These are phyloP conservation scores for Tetrastigma voinierianum DNA, from an alignment of 164 flowering plant genomes.

Conservation along the genomic window DNA sequence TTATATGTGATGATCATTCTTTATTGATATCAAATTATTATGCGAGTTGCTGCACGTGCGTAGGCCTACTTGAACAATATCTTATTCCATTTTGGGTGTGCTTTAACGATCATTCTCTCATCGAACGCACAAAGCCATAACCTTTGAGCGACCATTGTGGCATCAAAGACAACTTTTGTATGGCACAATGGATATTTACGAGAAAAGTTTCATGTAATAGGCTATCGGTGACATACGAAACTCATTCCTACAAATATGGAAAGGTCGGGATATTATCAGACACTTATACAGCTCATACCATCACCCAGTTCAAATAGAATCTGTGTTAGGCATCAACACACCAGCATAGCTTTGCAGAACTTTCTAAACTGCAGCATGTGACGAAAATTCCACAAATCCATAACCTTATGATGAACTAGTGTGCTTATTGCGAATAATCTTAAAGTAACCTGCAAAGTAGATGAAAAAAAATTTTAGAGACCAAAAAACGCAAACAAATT, in stretches of 20 bases:
- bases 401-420: conserved; percentile 90
- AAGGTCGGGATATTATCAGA: conserved; percentile 77
- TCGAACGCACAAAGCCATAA: conserved; percentile 97
- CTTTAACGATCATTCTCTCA: conserved; percentile 82
- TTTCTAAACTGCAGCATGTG: conserved; percentile 83
- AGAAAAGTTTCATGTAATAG: conserved; percentile 81
- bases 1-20: conserved; percentile 63
- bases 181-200: conserved; percentile 81
- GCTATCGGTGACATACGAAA: conserved; percentile 87
- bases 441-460: conserved; percentile 56
- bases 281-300: conserved; percentile 85
- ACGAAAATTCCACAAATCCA: conserved; percentile 88
- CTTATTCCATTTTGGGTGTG: conserved; percentile 90
- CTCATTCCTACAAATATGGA: conserved; percentile 97
- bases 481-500: too few relatives aligned
- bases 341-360: conserved; percentile 65
- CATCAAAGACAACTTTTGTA: conserved; percentile 95
- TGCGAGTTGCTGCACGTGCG: conserved; percentile 95
- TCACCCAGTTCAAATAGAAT: conserved; percentile 91
- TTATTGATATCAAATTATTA: conserved; percentile 79
- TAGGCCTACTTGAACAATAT: conserved; percentile 86
- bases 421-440: conserved; percentile 96
- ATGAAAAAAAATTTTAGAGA: too few relatives aligned
- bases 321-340: conserved; percentile 75
- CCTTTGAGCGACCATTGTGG: conserved; percentile 95